Base-by-base conservation (phyloP, 768 basidiomycete genomes). In the Cystofilobasidium capitatum region DNA sequence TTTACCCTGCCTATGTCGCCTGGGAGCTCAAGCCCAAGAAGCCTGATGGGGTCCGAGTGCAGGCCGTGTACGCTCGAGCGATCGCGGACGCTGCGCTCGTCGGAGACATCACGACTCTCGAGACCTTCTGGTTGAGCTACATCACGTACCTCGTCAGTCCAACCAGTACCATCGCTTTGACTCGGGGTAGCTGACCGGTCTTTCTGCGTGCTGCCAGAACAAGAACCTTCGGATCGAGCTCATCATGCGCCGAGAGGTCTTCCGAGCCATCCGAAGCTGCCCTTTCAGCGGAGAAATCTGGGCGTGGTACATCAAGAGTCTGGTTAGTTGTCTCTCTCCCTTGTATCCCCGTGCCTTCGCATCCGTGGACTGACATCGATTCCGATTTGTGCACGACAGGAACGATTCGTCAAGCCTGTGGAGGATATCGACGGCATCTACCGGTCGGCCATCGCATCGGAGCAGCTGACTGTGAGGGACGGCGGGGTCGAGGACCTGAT, bases 221-320 rank as follows among this genome's bases (percentile, higher is more conserved):
- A 40, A 40, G 14, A 68, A 24, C 51, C 40, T 63, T 29, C 60
- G 40, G 29, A 42, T 61, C 12, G 66, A 62, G 22, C 17, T 24
- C 20, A 58, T 68, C 42, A 35, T 68, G 33, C 61, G 58, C 22
- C 42, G 24, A 9, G 36, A 57, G n/a, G 55, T 58, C 60, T 51
- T 47, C 54, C 61, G 61, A 47, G 88, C 88, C 14, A 74, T 83
- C 13, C 81, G 87, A 66, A 89, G 89, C 73, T 84, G 85, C 0
- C 88, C 89, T 45, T 82, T 80, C 22, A 88, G 82, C 39, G 89
- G 89, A 24, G 86, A 88, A 72, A 78, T 89, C 20, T 88, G 87
- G 86, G 85, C 88, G 7, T 81, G 84, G 47, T 88, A 88, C 74
- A 84, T 91, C 16, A 84, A 87, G 44, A 82, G 83, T 70, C 72